Evolutionary conservation across 179 eudicot genomes (phyloP).

Genomic region (Spergularia azorica): DNA sequence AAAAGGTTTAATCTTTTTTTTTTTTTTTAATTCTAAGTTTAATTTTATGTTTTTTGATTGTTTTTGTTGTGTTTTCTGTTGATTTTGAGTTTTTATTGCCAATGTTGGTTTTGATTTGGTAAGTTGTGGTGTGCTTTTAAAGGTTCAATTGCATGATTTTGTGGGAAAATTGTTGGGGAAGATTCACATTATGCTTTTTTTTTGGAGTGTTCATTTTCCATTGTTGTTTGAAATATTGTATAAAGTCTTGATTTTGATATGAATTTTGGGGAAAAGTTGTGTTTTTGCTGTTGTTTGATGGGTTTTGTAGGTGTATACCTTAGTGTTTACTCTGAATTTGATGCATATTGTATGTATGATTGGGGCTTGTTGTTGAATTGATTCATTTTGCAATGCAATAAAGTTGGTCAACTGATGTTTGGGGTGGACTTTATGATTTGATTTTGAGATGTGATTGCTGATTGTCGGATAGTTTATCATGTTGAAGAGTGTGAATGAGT

Average conservation of each 20-base stretch:
- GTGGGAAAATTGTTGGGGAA: background rate
- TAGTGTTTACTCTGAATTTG: background rate
- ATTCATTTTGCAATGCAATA: background rate
- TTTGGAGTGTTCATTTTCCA: background rate
- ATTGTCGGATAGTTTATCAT: background rate
- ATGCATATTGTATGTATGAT: background rate
- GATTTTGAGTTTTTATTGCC: background rate
- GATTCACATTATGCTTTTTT: background rate
- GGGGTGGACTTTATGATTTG: background rate
- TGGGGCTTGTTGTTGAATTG: background rate
- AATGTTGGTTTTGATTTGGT: background rate
- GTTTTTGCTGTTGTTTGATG: background rate
- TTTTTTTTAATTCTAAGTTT: background rate
- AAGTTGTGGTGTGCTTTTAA: too few species aligned
- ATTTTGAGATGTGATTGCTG: background rate
- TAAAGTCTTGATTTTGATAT: background rate
- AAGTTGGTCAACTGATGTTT: background rate
- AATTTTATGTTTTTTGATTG: background rate
- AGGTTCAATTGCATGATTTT: background rate
- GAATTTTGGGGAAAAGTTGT: slow-evolving; percentile 1
- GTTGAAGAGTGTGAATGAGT: background rate
- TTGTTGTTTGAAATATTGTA: background rate
- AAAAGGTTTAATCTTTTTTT: slow-evolving; percentile 44
- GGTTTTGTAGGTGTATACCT: background rate
- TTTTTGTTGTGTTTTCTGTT: background rate